Percentiles rank a stretch among this genome's conserved stretches.
Conservation (phyloP, 495 filamentous ascomycete genomes). For the Neurospora discreta region DNA sequence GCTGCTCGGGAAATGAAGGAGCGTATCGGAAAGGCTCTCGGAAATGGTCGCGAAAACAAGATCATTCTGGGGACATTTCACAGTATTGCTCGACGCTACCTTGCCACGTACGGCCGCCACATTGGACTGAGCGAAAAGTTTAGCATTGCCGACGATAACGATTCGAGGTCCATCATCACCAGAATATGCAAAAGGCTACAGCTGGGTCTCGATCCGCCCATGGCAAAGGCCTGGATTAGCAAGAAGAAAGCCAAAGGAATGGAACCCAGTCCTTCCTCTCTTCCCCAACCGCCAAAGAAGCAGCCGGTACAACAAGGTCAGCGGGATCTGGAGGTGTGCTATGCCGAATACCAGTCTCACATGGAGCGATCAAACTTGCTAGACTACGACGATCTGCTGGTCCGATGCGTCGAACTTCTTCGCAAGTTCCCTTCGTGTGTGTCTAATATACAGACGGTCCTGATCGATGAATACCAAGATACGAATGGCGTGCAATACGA, state of each 20-base stretch:
- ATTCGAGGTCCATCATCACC: conserved; percentile 65
- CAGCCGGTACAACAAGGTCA: conserved; percentile 37
- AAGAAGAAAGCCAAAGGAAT: conserved; percentile 68
- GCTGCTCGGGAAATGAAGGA: conserved; percentile 93
- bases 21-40: conserved; percentile 67
- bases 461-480: conserved; percentile 98
- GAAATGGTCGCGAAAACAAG: conserved; percentile 62
- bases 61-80: conserved; percentile 93
- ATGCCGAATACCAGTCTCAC: conserved; percentile 65
- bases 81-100: conserved; percentile 78
- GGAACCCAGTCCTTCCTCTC: conserved; percentile 11
- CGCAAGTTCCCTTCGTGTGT: conserved; percentile 72
- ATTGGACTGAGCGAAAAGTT: conserved; percentile 78
- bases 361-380: conserved; percentile 70
- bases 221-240: conserved; percentile 68
- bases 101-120: conserved; percentile 73
- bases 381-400: conserved; percentile 90
- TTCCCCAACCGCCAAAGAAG: conserved; percentile 15
- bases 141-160: conserved; percentile 82
- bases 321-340: conserved; percentile 53
- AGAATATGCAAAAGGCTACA: conserved; percentile 70
- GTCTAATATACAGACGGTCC: conserved; percentile 77
- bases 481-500: conserved; percentile 95
- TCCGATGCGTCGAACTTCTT: conserved; percentile 75
- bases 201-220: conserved; percentile 55